These are phyloP conservation scores for Begonia fuchsioides DNA, from an alignment of 306 rosid species.

Conservation along the genomic window DNA sequence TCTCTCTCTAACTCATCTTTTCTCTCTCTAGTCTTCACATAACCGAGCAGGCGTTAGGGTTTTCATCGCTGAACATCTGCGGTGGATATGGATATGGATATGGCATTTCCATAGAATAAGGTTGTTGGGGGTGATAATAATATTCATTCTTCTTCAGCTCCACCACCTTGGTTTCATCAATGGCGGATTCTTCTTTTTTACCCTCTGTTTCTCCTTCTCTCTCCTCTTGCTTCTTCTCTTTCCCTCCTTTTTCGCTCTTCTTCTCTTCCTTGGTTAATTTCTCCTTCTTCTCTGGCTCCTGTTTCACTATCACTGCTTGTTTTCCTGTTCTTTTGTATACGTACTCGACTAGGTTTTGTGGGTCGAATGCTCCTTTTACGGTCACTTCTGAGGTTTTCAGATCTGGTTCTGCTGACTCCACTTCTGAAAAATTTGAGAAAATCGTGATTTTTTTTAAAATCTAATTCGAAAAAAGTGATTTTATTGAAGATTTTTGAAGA, in stretches of 20 bases:
- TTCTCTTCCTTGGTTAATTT: slow-evolving; percentile 14
- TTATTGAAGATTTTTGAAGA: too few species aligned
- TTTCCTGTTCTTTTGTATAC: slow-evolving; percentile 77
- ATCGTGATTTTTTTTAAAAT: not conserved
- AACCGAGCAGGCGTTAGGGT: slow-evolving; percentile 71
- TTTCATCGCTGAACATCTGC: slow-evolving; percentile 93
- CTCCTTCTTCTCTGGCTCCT: slow-evolving; percentile 50
- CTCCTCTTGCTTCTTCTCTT: slow-evolving; percentile 16
- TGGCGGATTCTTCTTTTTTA: slow-evolving; percentile 4
- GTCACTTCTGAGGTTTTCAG: slow-evolving; percentile 60
- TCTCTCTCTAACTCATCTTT: not conserved
- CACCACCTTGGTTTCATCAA: slow-evolving; percentile 28
- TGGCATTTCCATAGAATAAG: slow-evolving; percentile 26
- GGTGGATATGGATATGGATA: slow-evolving; percentile 48
- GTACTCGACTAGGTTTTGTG: slow-evolving; percentile 45
- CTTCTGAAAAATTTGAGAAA: slow-evolving; percentile 25
- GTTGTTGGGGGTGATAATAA: slow-evolving; percentile 35
- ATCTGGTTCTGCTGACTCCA: slow-evolving; percentile 76
- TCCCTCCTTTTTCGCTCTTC: slow-evolving; percentile 10
- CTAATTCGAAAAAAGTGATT: not conserved
- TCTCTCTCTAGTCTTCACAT: slow-evolving; percentile 13
- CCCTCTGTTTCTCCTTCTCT: slow-evolving; percentile 18
- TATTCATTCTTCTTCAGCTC: slow-evolving; percentile 45
- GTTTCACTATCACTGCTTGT: slow-evolving; percentile 55
- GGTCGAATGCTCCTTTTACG: slow-evolving; percentile 69